Evolutionary conservation across 495 filamentous ascomycete species (phyloP), one percentile per base, ranked within the genome.

Genomic region (Penicillium mononematosum): DNA sequence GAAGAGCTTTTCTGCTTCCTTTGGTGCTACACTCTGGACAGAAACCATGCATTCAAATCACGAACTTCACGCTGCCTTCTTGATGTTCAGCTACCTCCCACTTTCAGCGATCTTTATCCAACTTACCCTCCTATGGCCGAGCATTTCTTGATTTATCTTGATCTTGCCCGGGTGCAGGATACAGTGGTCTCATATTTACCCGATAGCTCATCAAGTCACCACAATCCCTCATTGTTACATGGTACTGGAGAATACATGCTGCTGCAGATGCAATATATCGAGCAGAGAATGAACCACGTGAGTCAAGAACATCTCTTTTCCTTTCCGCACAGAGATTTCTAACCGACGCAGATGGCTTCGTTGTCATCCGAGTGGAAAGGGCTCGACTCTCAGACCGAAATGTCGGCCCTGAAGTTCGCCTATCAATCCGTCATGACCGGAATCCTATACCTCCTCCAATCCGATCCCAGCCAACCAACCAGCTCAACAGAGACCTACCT

Each of bases 1-100:
- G 65, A 64, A 29, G 62, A 62, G 36, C 55, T 58, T n/a, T 65
- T 58, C 55, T 68, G 65, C 43, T 45, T 68, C 17, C 43, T 68
- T 5, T 65, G 65, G 62, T 68, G 65, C 48, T 68, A 68, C 27
- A 62, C 53, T 36, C 34, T 68, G 38, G 65, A 68, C 39, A 49
- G 58, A 25, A 68, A 65, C 39, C 58, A 68, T 29, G 62, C 62
- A 2, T 62, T 54, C 41, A 68, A 65, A 43, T 45, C 60, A 14
- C 59, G 52, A 19, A 44, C 38, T 14, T 42, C 53, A 16, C 46
- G 54, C 34, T 50, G 44, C 14, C 53, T 45, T 16, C 51, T 67
- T 19, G 52, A 63, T 1, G 25, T 34, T 11, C 38, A 49, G 10
- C 17, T 51, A 5, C 55, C 49, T 0, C 2, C 29, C 22, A 49